phyloP scores from a whole-genome alignment of 179 eudicot species.

The Patellifolia procumbens region DNA sequence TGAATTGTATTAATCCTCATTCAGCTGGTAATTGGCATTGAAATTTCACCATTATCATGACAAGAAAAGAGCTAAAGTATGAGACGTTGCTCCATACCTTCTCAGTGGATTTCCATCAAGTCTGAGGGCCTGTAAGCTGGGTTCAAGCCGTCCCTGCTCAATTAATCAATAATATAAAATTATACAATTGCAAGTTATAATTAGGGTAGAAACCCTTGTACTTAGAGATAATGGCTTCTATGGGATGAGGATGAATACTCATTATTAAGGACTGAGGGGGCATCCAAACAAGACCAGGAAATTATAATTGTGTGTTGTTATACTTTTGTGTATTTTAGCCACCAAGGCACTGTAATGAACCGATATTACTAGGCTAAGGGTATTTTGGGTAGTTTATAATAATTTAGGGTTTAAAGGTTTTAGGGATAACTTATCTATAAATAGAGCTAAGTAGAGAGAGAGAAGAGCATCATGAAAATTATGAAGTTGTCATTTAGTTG shows the following conservation, averaged over 20 bases:
- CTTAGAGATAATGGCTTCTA: not conserved
- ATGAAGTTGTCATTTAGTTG: too few relatives aligned
- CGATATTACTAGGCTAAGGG: too few relatives aligned
- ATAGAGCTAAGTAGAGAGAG: too few relatives aligned
- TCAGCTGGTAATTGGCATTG: not conserved
- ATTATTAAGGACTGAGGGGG: not conserved
- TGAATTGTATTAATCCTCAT: not conserved
- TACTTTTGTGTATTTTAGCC: too few relatives aligned
- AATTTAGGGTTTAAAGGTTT: too few relatives aligned
- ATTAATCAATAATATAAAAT: conserved; percentile 17
- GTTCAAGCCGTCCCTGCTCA: conserved; percentile 90
- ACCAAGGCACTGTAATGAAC: too few relatives aligned
- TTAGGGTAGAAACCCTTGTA: not conserved
- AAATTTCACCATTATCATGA: not conserved
- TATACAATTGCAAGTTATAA: not conserved
- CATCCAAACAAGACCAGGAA: too few relatives aligned
- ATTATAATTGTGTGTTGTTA: too few relatives aligned
- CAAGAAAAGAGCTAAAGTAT: not conserved
- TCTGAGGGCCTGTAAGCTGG: conserved; percentile 80
- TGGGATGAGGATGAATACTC: not conserved
- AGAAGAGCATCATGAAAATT: too few relatives aligned
- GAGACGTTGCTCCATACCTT: conserved; percentile 49
- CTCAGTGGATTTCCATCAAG: conserved; percentile 92
- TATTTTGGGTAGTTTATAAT: too few relatives aligned
- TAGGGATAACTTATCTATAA: too few relatives aligned